phyloP scores from a whole-genome alignment of 441 rosid genomes.

The Pelargonium myrrhifolium region DNA sequence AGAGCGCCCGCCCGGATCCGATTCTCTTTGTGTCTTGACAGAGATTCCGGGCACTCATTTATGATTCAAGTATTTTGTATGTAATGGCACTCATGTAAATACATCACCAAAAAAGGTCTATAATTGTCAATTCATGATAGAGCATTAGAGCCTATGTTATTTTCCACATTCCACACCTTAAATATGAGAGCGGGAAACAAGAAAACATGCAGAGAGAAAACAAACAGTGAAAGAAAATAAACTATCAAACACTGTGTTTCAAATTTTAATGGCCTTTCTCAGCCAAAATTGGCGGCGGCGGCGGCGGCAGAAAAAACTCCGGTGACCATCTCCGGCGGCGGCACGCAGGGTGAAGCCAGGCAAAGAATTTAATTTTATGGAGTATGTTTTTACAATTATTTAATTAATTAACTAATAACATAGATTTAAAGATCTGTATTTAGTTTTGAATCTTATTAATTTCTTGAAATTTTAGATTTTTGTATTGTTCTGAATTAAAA shows the following conservation, averaged over 20 bases:
- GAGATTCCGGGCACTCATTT: too few species aligned
- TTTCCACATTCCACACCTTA: neutral
- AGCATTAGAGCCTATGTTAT: neutral
- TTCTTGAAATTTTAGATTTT: too few species aligned
- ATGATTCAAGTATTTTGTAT: too few species aligned
- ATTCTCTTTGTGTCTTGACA: too few species aligned
- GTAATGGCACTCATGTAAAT: neutral
- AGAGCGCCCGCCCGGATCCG: too few species aligned
- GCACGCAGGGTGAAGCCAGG: conserved; percentile 3
- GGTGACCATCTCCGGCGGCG: neutral
- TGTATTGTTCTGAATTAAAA: too few species aligned
- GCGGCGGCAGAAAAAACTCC: neutral
- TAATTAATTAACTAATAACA: neutral
- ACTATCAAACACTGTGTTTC: too few species aligned
- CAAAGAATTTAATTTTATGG: neutral
- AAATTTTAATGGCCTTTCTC: neutral
- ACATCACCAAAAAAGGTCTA: neutral
- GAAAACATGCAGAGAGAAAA: neutral
- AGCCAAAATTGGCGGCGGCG: neutral
- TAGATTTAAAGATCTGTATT: too few species aligned
- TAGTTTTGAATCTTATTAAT: too few species aligned
- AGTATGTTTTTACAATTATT: neutral
- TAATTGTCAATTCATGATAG: neutral
- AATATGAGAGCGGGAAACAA: neutral
- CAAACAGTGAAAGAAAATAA: neutral